Evolutionary conservation across 106 monocot species (phyloP), one percentile per base, ranked within the genome.

Genomic region (Narthecium ossifragum): DNA sequence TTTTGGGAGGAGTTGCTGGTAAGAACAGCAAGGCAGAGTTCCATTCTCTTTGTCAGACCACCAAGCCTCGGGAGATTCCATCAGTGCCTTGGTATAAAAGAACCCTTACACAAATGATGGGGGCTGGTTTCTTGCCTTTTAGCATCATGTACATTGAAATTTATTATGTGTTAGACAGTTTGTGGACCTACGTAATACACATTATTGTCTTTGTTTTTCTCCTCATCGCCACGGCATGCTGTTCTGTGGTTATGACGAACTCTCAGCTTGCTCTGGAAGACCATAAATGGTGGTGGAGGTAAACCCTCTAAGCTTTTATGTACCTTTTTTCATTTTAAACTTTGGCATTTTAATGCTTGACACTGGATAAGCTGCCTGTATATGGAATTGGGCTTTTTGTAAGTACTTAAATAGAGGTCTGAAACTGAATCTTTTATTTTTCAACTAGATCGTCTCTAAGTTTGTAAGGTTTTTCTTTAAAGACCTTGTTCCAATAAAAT

Each of bases 131-230:
- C 62, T 60, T 84, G 8, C 84, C 84, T 22, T 84, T 84, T 47
- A 68, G 78, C 55, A 78, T 75, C 10, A 84, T 84, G 31, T 79
- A 68, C 46, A 72, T 75, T 54, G 78, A 79, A 55, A 71, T 84
- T 20, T 72, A 72, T 53, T 84, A 84, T 59, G 72, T 84, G 40
- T 79, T 84, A 54, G 75, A 75, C 17, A 84, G 79, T 72, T 58
- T 84, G 2, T 84, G 84, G 84, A 79, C 79, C 47, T 72, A 75
- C 61, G 75, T 55, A 62, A 79, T 79, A 26, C 75, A 79, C 30
- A 79, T 79, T 37, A 69, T 75, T 20, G 79, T 84, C 52, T 84
- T 84, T 64, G 75, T 84, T 32, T 69, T 84, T 69, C 79, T 84
- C 33, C 59, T 84, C 17, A 75, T 79, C 29, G 84, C 79, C 34